These are phyloP conservation scores for Teunomyces tritomae DNA, from an alignment of 805 yeast genomes.

Conservation along the genomic window DNA sequence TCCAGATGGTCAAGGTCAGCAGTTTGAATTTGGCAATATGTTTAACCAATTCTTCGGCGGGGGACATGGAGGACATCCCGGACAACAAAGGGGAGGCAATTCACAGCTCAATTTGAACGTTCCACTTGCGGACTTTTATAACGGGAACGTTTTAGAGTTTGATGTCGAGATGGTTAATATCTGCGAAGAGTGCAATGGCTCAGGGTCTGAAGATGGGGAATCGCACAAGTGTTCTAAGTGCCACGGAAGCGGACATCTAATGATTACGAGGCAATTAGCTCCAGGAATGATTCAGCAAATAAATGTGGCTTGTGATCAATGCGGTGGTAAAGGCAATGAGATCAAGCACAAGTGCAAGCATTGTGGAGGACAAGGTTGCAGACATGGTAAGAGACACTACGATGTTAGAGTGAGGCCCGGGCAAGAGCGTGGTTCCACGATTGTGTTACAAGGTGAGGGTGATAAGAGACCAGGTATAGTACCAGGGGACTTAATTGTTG, in stretches of 20 bases:
- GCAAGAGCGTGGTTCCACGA: slow-evolving; percentile 54
- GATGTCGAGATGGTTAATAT: slow-evolving; percentile 65
- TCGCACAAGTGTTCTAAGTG: slow-evolving; percentile 65
- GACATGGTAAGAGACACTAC: slow-evolving; percentile 53
- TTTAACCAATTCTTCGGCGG: slow-evolving; percentile 55
- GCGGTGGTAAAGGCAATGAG: slow-evolving; percentile 73
- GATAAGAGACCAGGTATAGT: slow-evolving; percentile 80
- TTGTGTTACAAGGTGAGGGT: slow-evolving; percentile 69
- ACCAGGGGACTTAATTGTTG: slow-evolving; percentile 77
- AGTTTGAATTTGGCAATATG: slow-evolving; percentile 52
- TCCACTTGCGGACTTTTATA: slow-evolving; percentile 63
- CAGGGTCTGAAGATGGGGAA: slow-evolving; percentile 81
- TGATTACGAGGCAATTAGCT: slow-evolving; percentile 71
- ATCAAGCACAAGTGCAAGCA: slow-evolving; percentile 61
- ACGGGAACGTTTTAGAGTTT: slow-evolving; percentile 64
- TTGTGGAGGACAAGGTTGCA: slow-evolving; percentile 73
- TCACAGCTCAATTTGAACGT: slow-evolving; percentile 55
- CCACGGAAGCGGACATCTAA: slow-evolving; percentile 68
- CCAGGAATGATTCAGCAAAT: slow-evolving; percentile 89
- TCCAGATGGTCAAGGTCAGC: slow-evolving; percentile 45
- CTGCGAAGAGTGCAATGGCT: slow-evolving; percentile 77
- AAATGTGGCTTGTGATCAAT: slow-evolving; percentile 73
- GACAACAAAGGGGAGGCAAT: slow-evolving; percentile 57
- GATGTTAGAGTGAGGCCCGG: slow-evolving; percentile 70
- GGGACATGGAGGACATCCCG: slow-evolving; percentile 33